These are phyloP conservation scores for Fomitopsis schrenkii DNA, from an alignment of 1,284 basidiomycete species.

Conservation along the genomic window DNA sequence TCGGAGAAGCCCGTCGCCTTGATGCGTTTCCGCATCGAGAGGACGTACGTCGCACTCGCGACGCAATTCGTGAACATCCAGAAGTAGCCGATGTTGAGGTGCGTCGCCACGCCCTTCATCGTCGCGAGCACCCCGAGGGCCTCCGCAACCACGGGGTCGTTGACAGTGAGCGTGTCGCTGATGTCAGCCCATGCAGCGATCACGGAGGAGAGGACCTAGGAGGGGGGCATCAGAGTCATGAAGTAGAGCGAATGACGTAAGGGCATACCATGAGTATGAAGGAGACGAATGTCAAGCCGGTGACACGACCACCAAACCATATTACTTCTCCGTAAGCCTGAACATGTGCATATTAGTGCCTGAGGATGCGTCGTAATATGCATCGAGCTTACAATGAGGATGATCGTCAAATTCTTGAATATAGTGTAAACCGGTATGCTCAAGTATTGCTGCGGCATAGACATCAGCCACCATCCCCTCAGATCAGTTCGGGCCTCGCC, in stretches of 20 bases:
- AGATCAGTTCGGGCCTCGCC: background rate
- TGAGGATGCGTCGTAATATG: background rate
- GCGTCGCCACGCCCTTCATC: constrained; percentile 47
- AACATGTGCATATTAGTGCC: background rate
- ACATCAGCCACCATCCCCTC: constrained; percentile 3
- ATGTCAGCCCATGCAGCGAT: constrained; percentile 97
- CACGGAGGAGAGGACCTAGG: constrained; percentile 86
- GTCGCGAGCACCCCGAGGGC: constrained; percentile 36
- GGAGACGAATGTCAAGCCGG: constrained; percentile 82
- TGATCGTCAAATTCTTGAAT: constrained; percentile 99
- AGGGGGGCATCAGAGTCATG: background rate
- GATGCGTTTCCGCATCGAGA: constrained; percentile 97
- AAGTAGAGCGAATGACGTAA: constrained; percentile 2
- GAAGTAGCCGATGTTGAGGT: constrained; percentile 83
- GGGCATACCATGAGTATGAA: constrained; percentile 87
- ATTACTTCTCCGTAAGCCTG: constrained; percentile 96
- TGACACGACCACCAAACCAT: constrained; percentile 94
- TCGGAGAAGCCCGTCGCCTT: constrained; percentile 98
- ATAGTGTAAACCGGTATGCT: constrained; percentile 96
- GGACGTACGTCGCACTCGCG: constrained; percentile 89
- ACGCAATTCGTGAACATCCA: constrained; percentile 97
- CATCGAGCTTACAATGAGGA: constrained; percentile 74
- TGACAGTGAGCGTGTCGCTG: constrained; percentile 42
- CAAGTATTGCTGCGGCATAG: constrained; percentile 72
- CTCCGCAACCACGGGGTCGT: constrained; percentile 39